Conservation (phyloP, 805 yeast species). For the Pichia californica region DNA sequence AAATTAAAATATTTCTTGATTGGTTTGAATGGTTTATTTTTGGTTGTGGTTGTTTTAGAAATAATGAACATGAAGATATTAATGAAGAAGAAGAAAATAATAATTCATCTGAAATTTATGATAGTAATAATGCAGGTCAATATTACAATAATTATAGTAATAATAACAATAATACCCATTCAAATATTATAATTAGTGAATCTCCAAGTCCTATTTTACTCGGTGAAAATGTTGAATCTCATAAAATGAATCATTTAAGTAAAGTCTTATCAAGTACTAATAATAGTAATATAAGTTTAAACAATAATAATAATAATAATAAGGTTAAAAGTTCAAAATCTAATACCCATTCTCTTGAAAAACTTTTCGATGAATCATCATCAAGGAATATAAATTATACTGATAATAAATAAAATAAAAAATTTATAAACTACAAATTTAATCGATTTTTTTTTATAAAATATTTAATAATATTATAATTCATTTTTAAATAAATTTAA, state of each 20-base stretch:
- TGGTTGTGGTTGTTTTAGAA: slow-evolving; percentile 16
- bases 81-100: not conserved
- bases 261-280: not conserved
- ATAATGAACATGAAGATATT: not conserved
- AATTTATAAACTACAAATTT: not conserved
- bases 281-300: not conserved
- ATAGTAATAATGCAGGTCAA: not conserved
- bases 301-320: not conserved
- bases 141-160: no score
- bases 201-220: slow-evolving; percentile 11
- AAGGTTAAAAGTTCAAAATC: not conserved
- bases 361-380: slow-evolving; percentile 3
- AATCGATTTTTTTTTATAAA: not conserved
- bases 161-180: not conserved
- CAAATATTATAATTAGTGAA: slow-evolving; percentile 1
- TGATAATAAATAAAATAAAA: slow-evolving; percentile 3
- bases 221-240: not conserved
- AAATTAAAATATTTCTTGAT: slow-evolving; percentile 32
- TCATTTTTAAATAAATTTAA: slow-evolving; percentile 12
- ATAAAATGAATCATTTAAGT: slow-evolving; percentile 1
- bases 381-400: not conserved
- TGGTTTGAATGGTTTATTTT: slow-evolving; percentile 13
- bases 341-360: slow-evolving; percentile 6
- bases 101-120: not conserved
- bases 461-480: not conserved